These are phyloP conservation scores for Firmiana major DNA, from an alignment of 345 rosid genomes.

Conservation along the genomic window DNA sequence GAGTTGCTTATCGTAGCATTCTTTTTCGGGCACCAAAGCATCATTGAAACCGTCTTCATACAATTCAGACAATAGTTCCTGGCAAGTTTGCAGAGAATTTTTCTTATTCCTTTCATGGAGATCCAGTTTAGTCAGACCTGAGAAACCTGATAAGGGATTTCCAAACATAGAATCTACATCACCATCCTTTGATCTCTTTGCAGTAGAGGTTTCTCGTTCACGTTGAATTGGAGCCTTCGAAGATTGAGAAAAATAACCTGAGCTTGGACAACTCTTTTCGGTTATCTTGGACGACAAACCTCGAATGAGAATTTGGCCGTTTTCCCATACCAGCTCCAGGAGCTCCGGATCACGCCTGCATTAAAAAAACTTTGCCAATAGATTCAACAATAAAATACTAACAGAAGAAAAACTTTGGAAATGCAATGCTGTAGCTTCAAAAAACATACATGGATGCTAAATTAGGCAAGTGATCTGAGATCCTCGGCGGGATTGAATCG, in stretches of 20 bases:
- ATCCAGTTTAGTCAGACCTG: background rate
- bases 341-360: conserved; percentile 41
- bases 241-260: background rate
- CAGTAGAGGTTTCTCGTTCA: background rate
- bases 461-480: background rate
- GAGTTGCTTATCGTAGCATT: background rate
- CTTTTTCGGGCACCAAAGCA: background rate
- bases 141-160: background rate
- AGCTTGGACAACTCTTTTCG: conserved; percentile 6
- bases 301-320: conserved; percentile 27
- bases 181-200: conserved; percentile 12
- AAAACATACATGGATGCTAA: conserved; percentile 21
- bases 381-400: background rate
- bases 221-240: background rate
- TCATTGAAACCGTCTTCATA: conserved; percentile 3
- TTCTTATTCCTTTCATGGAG: background rate
- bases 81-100: background rate
- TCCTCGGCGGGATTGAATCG: background rate
- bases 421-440: background rate
- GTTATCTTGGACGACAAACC: conserved; percentile 17
- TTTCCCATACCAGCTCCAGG: conserved; percentile 36
- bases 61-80: conserved; percentile 1
- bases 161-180: background rate
- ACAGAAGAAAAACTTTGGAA: background rate
- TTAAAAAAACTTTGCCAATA: background rate